phyloP scores from a whole-genome alignment of 306 rosid species.

The Comarum palustre region DNA sequence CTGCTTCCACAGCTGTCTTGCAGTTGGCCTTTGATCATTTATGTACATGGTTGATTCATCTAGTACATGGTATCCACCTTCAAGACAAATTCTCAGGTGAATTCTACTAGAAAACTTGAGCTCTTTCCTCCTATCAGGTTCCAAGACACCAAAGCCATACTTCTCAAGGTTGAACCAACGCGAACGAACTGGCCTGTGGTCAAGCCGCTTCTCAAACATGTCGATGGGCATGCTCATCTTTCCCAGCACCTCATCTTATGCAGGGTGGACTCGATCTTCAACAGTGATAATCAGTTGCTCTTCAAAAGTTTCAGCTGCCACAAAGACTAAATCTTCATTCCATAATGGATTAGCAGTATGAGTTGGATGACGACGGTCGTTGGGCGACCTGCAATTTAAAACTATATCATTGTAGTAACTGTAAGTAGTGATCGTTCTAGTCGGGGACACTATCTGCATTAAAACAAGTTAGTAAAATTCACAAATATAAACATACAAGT shows the following conservation, averaged over 20 bases:
- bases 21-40: conserved; percentile 85
- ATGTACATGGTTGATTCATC: conserved; percentile 87
- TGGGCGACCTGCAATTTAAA: no score
- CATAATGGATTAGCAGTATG: conserved; percentile 64
- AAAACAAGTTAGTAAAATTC: no score
- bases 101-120: conserved; percentile 74
- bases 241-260: conserved; percentile 78
- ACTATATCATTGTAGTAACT: no score
- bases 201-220: conserved; percentile 66
- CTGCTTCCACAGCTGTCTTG: conserved; percentile 91
- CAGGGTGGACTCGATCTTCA: conserved; percentile 71
- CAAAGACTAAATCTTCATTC: conserved; percentile 89
- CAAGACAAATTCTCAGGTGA: conserved; percentile 87
- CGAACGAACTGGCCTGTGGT: conserved; percentile 78
- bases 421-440: no score
- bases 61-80: conserved; percentile 94
- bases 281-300: conserved; percentile 61
- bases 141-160: conserved; percentile 71
- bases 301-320: conserved; percentile 94
- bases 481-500: no score
- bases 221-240: conserved; percentile 63
- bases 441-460: no score
- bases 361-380: no score
- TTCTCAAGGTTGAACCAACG: conserved; percentile 93
- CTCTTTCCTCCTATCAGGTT: conserved; percentile 85